Evolutionary conservation across 2,329 filamentous ascomycete genomes (phyloP), one percentile per base, ranked within the genome.

Genomic region (Ophiostoma australiae): DNA sequence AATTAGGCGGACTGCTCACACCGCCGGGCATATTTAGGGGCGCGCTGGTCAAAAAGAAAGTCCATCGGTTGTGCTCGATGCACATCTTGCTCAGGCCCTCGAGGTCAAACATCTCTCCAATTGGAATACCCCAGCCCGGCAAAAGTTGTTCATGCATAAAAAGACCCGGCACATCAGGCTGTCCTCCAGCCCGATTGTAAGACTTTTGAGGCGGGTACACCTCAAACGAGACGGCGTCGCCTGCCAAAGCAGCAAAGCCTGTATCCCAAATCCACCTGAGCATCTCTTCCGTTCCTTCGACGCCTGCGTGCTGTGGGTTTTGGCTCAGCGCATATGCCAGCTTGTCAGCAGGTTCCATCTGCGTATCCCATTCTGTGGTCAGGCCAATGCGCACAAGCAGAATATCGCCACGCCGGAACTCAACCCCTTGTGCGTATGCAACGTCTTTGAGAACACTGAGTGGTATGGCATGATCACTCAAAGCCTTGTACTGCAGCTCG

Each of bases 331-430:
- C 70, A 8, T 69, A 68, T 5, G 72, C 72, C 7, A 78, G 75
- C 10, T 72, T 72, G 44, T 78, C 73, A 70, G 78, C 77, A 2
- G 77, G 76, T 13, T 68, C 72, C 23, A 77, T 72, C 17, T 23
- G 7, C 2, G 75, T 78, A 74, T 87, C 81, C 72, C 90, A 86
- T 10, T 84, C 80, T 73, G 88, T 84, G 10, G 87, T 78, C 61
- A 78, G 67, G 7, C 79, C 79, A 67, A 80, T 79, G 23, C 83
- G 80, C 6, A 85, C 77, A 71, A 87, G 81, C 7, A 87, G 78
- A n/a, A 87, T 82, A 70, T 87, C 85, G 2, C 85, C 85, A 2
- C 77, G 78, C 61, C 79, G 79, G 67, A 86, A 84, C 0, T 76
- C 79, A n/a, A 84, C 78, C 5, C 80, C 78, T n/a, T 79, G 77